A percentile compares a stretch with the other conserved stretches of the same genome.
Evolutionary conservation across 2,329 filamentous ascomycete genomes (phyloP).

Genomic region (Penicillium sp.): DNA sequence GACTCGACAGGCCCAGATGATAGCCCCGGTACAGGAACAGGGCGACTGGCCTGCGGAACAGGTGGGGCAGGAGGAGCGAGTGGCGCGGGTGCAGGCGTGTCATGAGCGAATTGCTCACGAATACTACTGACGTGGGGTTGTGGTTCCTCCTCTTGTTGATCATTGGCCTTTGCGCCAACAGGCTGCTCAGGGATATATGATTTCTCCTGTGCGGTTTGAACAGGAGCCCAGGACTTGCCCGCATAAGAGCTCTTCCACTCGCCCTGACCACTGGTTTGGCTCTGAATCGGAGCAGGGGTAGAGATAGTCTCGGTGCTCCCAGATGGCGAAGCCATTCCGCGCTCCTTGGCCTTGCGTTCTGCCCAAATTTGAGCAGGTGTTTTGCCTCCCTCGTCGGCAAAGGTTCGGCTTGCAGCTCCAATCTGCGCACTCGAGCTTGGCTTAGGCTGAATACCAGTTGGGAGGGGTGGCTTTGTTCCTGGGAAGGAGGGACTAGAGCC

Average conservation of each 20-base stretch:
- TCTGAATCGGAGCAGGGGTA: constrained; percentile 53
- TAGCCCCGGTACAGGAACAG: constrained; percentile 75
- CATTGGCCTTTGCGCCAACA: constrained; percentile 57
- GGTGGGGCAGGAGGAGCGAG: constrained; percentile 41
- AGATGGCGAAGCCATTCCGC: constrained; percentile 52
- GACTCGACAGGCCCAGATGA: constrained; percentile 57
- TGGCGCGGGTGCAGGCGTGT: constrained; percentile 45
- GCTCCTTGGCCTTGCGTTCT: constrained; percentile 87
- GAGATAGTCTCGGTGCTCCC: constrained; percentile 43
- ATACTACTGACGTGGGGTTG: constrained; percentile 69
- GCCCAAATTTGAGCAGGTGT: constrained; percentile 97
- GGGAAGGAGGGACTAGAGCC: constrained; percentile 68
- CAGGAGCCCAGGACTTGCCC: constrained; percentile 85
- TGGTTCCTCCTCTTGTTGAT: constrained; percentile 53
- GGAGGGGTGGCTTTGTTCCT: constrained; percentile 85
- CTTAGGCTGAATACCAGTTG: constrained; percentile 64
- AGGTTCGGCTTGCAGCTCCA: constrained; percentile 82
- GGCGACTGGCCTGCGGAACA: constrained; percentile 65
- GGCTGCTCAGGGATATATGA: constrained; percentile 58
- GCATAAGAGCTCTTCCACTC: constrained; percentile 90
- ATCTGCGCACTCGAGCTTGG: constrained; percentile 58
- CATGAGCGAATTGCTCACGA: constrained; percentile 77
- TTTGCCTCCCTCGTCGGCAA: constrained; percentile 92
- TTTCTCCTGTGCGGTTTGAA: constrained; percentile 69
- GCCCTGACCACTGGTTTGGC: constrained; percentile 68